Evolutionary conservation across 352 stramenopile species (phyloP).

Genomic region (Phytophthora melonis): DNA sequence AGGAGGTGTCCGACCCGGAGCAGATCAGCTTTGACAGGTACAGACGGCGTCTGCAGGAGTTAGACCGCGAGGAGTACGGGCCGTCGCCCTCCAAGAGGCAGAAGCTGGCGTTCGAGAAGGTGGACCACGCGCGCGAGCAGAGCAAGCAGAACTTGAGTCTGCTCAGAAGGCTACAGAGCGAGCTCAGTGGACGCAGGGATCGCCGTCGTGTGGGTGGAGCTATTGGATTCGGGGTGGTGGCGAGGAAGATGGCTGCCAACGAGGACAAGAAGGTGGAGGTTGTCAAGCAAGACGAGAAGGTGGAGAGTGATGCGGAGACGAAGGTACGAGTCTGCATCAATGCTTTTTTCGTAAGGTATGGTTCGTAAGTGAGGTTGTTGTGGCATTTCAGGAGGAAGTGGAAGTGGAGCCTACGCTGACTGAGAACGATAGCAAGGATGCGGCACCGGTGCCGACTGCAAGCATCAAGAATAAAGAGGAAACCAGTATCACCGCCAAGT

Average conservation of each 20-base stretch:
- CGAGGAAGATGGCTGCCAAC: slow-evolving; percentile 5
- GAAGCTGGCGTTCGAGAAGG: slow-evolving; percentile 38
- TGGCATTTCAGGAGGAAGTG: not conserved
- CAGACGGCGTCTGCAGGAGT: slow-evolving; percentile 49
- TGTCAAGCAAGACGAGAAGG: slow-evolving; percentile 3
- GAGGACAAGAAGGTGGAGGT: slow-evolving; percentile 1
- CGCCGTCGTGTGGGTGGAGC: not conserved
- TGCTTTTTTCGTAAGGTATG: not conserved
- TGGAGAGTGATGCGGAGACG: slow-evolving; percentile 5
- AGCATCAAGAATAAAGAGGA: slow-evolving; percentile 3
- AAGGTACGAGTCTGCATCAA: slow-evolving; percentile 12
- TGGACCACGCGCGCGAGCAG: slow-evolving; percentile 47
- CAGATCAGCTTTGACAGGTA: slow-evolving; percentile 50
- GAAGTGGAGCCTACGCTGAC: not conserved
- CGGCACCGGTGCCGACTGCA: not conserved
- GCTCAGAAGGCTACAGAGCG: slow-evolving; percentile 41
- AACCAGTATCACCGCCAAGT: slow-evolving; percentile 18
- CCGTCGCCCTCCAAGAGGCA: slow-evolving; percentile 39
- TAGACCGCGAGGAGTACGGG: slow-evolving; percentile 60
- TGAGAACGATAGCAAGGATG: slow-evolving; percentile 11
- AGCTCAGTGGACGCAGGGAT: slow-evolving; percentile 35
- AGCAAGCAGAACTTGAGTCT: slow-evolving; percentile 50
- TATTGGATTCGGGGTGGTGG: slow-evolving; percentile 2
- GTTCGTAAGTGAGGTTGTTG: not conserved
- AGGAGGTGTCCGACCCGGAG: slow-evolving; percentile 27